Percentiles rank a stretch among this genome's conserved stretches.
These are phyloP conservation scores for Chytriomyces sp. DNA, from an alignment of 192 early-diverging fungal genomes.

Conservation along the genomic window DNA sequence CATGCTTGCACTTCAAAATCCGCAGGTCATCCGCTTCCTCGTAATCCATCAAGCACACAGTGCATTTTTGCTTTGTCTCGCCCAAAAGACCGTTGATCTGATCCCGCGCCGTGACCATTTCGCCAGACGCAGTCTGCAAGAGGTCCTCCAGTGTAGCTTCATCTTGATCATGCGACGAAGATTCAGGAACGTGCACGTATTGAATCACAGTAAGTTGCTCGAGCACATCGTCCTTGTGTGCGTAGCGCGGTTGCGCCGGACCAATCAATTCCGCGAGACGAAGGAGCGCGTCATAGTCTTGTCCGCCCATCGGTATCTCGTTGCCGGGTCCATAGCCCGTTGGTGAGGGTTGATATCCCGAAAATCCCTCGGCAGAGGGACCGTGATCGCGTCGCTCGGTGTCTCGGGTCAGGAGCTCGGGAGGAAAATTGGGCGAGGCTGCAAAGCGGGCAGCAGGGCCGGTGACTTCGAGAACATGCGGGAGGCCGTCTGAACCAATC, in stretches of 20 bases:
- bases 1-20: constrained; percentile 51
- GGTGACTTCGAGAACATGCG: neutral
- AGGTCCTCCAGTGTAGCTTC: constrained; percentile 6
- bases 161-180: too few relatives aligned
- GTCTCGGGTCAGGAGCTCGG: too few relatives aligned
- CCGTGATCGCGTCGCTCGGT: too few relatives aligned
- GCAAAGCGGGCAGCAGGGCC: neutral
- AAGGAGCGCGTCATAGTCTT: constrained; percentile 40
- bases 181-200: neutral
- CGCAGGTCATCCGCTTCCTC: constrained; percentile 48
- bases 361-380: too few relatives aligned
- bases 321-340: neutral
- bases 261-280: constrained; percentile 50
- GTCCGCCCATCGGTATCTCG: too few relatives aligned
- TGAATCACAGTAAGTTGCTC: constrained; percentile 33
- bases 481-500: neutral
- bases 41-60: constrained; percentile 49
- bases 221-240: constrained; percentile 38
- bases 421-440: neutral
- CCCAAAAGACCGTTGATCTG: constrained; percentile 38
- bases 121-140: neutral
- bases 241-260: constrained; percentile 47
- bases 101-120: neutral
- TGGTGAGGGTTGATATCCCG: neutral
- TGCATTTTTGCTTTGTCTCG: constrained; percentile 47